A percentile compares a stretch with the other conserved stretches of the same genome.
Conservation (phyloP, 768 basidiomycete genomes). For the Panaeolus cyanescens region DNA sequence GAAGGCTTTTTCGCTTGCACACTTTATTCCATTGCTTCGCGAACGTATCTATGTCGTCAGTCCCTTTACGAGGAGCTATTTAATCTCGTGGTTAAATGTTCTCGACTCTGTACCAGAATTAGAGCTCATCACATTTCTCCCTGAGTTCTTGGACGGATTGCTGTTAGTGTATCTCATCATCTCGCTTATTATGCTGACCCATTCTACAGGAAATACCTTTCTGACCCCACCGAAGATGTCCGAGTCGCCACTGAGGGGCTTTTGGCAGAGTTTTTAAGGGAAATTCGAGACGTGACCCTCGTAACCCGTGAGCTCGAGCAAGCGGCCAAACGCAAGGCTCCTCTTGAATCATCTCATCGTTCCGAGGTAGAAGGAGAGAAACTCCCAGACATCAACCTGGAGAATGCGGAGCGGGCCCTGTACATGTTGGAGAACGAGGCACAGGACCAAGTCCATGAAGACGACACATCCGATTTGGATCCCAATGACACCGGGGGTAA, state of each 20-base stretch:
- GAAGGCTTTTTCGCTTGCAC: conserved; percentile 91
- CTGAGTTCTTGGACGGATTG: conserved; percentile 92
- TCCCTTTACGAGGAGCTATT: conserved; percentile 92
- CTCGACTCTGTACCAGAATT: conserved; percentile 96
- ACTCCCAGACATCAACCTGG: conserved; percentile 59
- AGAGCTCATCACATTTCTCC: conserved; percentile 92
- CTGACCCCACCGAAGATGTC: conserved; percentile 94
- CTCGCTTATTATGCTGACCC: conserved; percentile 5
- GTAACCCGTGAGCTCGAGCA: conserved; percentile 71
- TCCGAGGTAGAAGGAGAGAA: conserved; percentile 48
- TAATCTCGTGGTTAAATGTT: conserved; percentile 97
- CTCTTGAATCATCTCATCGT: conserved; percentile 43
- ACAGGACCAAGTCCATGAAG: conserved; percentile 39
- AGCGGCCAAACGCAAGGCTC: conserved; percentile 43
- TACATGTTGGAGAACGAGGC: conserved; percentile 59
- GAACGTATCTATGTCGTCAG: conserved; percentile 95
- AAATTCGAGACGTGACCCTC: conserved; percentile 83
- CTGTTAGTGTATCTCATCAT: conserved; percentile 55
- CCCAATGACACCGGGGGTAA: conserved; percentile 67
- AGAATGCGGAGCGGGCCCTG: conserved; percentile 56
- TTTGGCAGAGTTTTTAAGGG: conserved; percentile 85
- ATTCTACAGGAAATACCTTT: conserved; percentile 80
- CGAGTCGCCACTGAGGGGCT: conserved; percentile 88
- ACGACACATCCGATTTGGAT: conserved; percentile 49
- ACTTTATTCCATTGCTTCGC: conserved; percentile 91